phyloP scores from a whole-genome alignment of 176 grass and related monocot genomes.

The Carex kokanica region DNA sequence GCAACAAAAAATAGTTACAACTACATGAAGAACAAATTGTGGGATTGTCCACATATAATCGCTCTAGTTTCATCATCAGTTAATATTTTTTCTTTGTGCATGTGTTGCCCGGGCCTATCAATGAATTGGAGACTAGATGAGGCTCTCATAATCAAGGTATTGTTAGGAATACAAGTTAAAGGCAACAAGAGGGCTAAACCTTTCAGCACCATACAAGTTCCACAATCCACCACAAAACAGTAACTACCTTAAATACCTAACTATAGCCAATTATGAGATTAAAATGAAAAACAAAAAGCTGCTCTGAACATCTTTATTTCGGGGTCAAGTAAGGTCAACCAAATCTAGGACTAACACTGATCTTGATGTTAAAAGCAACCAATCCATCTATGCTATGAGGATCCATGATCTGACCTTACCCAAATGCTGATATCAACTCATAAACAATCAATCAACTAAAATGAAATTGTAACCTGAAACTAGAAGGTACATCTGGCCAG shows the following conservation, averaged over 20 bases:
- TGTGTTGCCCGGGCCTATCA: neutral
- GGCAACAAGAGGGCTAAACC: neutral
- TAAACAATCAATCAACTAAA: neutral
- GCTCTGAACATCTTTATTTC: neutral
- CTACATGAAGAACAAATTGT: neutral
- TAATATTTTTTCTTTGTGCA: neutral
- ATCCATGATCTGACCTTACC: neutral
- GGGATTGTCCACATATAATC: no score
- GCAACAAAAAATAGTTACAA: neutral
- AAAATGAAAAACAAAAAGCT: neutral
- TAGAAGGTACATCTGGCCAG: slow-evolving; percentile 26
- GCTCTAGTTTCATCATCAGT: neutral
- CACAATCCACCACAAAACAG: neutral
- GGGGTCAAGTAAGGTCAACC: neutral
- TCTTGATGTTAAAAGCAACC: neutral
- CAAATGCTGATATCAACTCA: neutral
- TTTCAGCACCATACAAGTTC: neutral
- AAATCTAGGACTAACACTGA: neutral
- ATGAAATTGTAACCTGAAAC: slow-evolving; percentile 21
- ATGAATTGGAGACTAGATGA: neutral
- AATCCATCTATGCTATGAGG: neutral
- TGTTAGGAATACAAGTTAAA: neutral
- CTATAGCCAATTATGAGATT: neutral
- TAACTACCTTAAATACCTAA: neutral
- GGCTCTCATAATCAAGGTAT: neutral